Base-by-base conservation (phyloP, 805 yeast genomes). In the Monosporozyma unispora region DNA sequence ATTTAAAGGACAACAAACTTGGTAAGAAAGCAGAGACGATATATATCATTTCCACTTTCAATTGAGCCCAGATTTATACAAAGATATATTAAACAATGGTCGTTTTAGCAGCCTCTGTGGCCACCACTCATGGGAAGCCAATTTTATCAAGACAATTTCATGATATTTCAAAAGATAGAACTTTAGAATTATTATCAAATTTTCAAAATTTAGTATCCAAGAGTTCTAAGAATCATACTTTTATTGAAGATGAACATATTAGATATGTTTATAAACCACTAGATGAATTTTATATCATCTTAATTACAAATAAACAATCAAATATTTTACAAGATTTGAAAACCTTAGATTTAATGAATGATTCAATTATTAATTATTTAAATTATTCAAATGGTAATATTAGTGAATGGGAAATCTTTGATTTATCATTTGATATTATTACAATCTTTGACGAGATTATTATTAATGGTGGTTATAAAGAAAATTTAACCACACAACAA, bases 201-300 rank as follows among this genome's bases (percentile, higher is more conserved):
- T 89, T 91, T 69, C 96, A 96, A 50, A 72, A 84, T 51, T 75
- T 93, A 56, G 78, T 90, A 48, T 80, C 81, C 49, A 76, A 80
- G 22, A 76, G 76, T 45, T 74, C 78, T 46, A 77, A 83, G 41
- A 96, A 89, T 70, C 96, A 90, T 67, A 91, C 98, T 45, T 85
- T 95, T 10, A 93, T 88, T 29, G 99, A 93, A 68, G 95, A 87
- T 63, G 95, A 85, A 47, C 80, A 81, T 57, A 93, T 87, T 38
- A 81, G 99, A 67, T 93, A 87, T 64, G 93, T 93, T 47, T 93
- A 88, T 69, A 96, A 89, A 69, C 97, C 99, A 45, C 77, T 93
- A 64, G 99, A 93, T 65, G 96, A 89, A 57, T 81, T 87, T 50
- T 91, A 87, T 68, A 83, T 93, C 61, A 90, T 95, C 41, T 72